These are phyloP conservation scores for Russula vinacea DNA, from an alignment of 768 basidiomycete species.

Conservation along the genomic window DNA sequence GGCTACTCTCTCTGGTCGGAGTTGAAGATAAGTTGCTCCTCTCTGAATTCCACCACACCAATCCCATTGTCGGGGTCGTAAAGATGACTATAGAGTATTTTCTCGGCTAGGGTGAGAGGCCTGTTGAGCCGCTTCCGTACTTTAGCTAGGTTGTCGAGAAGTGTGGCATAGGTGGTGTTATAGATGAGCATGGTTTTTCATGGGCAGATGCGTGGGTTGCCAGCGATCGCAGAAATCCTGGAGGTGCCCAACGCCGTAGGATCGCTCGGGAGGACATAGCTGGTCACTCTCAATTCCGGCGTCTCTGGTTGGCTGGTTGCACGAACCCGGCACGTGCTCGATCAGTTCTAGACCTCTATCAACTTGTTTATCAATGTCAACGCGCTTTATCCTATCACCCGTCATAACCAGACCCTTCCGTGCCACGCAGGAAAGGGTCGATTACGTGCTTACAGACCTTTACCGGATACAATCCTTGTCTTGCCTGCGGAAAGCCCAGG, in stretches of 20 bases:
- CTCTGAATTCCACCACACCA: conserved; percentile 60
- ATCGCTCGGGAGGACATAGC: conserved; percentile 22
- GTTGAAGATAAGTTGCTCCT: conserved; percentile 86
- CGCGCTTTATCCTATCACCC: neutral
- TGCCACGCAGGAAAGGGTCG: too few species aligned
- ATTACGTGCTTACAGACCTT: too few species aligned
- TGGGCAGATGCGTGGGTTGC: conserved; percentile 44
- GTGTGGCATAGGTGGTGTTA: conserved; percentile 76
- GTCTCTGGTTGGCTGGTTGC: neutral
- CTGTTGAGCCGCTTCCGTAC: conserved; percentile 67
- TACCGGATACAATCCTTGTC: too few species aligned
- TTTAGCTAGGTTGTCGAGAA: conserved; percentile 65
- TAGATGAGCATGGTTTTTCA: conserved; percentile 61
- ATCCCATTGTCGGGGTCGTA: conserved; percentile 71
- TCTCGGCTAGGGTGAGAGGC: conserved; percentile 93
- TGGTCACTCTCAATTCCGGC: neutral
- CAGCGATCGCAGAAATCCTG: conserved; percentile 30
- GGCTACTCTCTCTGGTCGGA: conserved; percentile 89
- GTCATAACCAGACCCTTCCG: neutral
- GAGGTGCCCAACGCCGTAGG: conserved; percentile 13
- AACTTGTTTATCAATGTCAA: too few species aligned
- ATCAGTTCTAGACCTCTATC: too few species aligned
- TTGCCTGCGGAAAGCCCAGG: neutral
- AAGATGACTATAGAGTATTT: conserved; percentile 94
- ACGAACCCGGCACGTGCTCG: neutral